Base-by-base conservation (phyloP, 345 rosid species). In the Passiflora organensis region DNA sequence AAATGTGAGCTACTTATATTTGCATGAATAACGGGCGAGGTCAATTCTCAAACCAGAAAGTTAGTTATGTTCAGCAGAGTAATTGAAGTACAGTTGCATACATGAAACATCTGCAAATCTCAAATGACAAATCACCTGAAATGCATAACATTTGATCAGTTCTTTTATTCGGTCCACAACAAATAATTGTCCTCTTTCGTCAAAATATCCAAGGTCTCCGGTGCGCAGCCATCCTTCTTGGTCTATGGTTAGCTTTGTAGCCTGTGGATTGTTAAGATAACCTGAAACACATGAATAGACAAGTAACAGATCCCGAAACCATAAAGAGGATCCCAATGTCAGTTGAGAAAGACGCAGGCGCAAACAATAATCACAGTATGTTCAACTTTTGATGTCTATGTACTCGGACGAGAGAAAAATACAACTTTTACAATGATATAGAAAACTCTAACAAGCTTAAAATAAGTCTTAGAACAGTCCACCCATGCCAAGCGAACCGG, bases 121-220 rank as follows among this genome's bases (percentile, higher is more conserved):
- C n/a, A n/a, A n/a, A 10, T 9, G 11, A 16, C n/a, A 53, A 52
- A 4, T 56, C 72, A 91, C 96, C 86, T 91, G 96, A 67, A 77
- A 89, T 48, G 93, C 96, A 62, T 89, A 80, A 67, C 77, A 89
- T 72, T 86, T 93, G 60, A 86, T 89, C 51, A 89, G 83, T 74
- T 84, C 95, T 75, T 93, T 93, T 63, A 89, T 72, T 49, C 94
- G 66, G 59, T 93, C 99, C 39, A 93, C 95, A 16, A 89, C 89
- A 48, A 38, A 86, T 19, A 89, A 68, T 48, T 56, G 74, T 42
- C 96, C 96, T 18, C 81, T 79, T 3, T 73, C 96, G 36, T 89
- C 77, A 62, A 91, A 79, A 55, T 80, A 86, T 42, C 98, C 96
- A 59, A 91, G 88, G 77, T 91, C 96, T 50, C 96, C 94, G 0